phyloP scores from a whole-genome alignment of 352 stramenopile genomes.

The Globisporangium heterothallicum region DNA sequence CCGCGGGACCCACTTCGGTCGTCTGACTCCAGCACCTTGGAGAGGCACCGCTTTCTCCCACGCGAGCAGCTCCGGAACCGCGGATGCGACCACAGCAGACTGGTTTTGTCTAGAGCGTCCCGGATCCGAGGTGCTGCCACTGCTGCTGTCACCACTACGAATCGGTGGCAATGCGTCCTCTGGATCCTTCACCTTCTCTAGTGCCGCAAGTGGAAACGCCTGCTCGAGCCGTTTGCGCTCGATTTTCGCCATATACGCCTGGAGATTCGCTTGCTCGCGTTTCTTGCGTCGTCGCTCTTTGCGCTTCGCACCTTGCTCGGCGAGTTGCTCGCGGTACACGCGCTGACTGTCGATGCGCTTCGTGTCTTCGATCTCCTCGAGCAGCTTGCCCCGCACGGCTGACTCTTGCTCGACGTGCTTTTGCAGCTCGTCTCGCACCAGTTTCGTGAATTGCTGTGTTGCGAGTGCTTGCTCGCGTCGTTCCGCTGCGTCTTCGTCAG shows the following conservation, averaged over 20 bases:
- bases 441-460: constrained; percentile 8
- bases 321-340: constrained; percentile 39
- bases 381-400: constrained; percentile 18
- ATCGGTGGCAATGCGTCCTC: background rate
- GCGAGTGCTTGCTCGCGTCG: background rate
- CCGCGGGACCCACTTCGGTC: constrained; percentile 17
- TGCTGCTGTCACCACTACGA: background rate
- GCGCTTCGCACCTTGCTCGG: constrained; percentile 32
- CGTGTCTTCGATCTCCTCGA: constrained; percentile 29
- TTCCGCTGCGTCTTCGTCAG: background rate
- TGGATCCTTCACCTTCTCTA: background rate
- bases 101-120: too few species aligned
- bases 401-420: constrained; percentile 24
- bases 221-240: constrained; percentile 22
- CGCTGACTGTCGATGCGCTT: constrained; percentile 45
- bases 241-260: constrained; percentile 23
- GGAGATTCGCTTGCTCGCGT: constrained; percentile 27
- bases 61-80: constrained; percentile 4
- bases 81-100: background rate
- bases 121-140: background rate
- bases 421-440: constrained; percentile 16
- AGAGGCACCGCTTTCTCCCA: constrained; percentile 17
- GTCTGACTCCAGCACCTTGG: background rate
- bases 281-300: constrained; percentile 29
- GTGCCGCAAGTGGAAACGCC: background rate